phyloP scores from a whole-genome alignment of 2,329 filamentous ascomycete genomes.

The Metarhizium guizhouense region DNA sequence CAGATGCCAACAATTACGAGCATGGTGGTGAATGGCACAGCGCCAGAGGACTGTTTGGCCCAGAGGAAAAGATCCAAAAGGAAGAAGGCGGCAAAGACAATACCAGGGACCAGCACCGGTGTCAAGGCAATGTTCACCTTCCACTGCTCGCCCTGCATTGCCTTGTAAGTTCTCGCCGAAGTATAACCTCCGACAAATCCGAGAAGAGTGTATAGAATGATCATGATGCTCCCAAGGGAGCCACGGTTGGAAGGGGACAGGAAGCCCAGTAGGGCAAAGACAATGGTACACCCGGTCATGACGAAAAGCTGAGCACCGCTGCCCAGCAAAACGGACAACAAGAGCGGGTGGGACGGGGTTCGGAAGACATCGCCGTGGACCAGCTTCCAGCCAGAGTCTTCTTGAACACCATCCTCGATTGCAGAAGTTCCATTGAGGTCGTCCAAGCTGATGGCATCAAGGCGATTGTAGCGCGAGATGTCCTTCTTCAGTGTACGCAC shows the following conservation, averaged over 20 bases:
- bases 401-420: slow-evolving; percentile 86
- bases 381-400: slow-evolving; percentile 97
- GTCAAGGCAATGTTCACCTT: slow-evolving; percentile 88
- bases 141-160: slow-evolving; percentile 86
- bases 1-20: slow-evolving; percentile 86
- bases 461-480: slow-evolving; percentile 90
- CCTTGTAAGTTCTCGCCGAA: slow-evolving; percentile 87
- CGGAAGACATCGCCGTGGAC: slow-evolving; percentile 98
- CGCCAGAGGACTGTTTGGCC: slow-evolving; percentile 84
- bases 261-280: slow-evolving; percentile 88
- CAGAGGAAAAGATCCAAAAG: slow-evolving; percentile 93
- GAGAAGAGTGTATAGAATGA: slow-evolving; percentile 87
- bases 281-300: slow-evolving; percentile 92
- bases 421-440: slow-evolving; percentile 73
- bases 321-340: slow-evolving; percentile 80
- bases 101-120: slow-evolving; percentile 72
- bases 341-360: slow-evolving; percentile 69
- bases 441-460: slow-evolving; percentile 85
- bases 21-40: slow-evolving; percentile 96
- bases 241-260: slow-evolving; percentile 93
- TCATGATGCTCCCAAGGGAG: slow-evolving; percentile 84
- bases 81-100: slow-evolving; percentile 87
- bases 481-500: slow-evolving; percentile 85
- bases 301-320: slow-evolving; percentile 95
- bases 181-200: slow-evolving; percentile 88